Base-by-base conservation (phyloP, 495 filamentous ascomycete species). In the Hyaloscypha bicolor region DNA sequence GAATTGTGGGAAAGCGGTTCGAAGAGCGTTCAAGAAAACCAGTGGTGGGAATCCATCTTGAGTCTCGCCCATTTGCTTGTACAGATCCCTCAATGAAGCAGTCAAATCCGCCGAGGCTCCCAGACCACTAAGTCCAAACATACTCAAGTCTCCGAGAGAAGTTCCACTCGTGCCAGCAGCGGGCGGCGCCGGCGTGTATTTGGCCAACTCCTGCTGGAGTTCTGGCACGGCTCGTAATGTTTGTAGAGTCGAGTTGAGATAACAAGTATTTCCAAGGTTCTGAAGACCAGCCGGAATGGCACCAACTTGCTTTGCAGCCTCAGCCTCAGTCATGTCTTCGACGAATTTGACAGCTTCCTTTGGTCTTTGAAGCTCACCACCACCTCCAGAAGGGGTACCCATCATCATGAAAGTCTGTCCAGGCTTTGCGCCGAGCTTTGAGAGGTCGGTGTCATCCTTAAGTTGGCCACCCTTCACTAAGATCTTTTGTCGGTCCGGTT, bases 241-340 rank as follows among this genome's bases (percentile, higher is more conserved):
- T 77, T 99, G 95, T 25, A 99, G 84, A 0, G 95, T 97, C 29
- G 96, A 93, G 82, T 99, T 99, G 74, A 98, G 87, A 76, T 99
- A 99, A 82, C 95, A 99, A 2, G 95, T 98, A 75, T 99, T 99
- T 30, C 95, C 95, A 67, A 97, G 81, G 72, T 99, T 99, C 75
- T 93, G 86, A 68, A 99, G 77, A 35, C 95, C 95, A 64, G 95
- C 92, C 14, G 95, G 95, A 57, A 82, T 93, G 53, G 94, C 95
- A 52, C 92, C 94, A 57, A 88, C 90, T 69, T 87, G 83, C 74
- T 86, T 88, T 29, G 95, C 96, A 33, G 88, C 87, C 75, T 99
- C 94, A 29, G 94, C 94, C 74, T 95, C 95, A 5, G 93, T 96
- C 95, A 99, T 97, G 75, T 99, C 95, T 76, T 99, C 95, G 70